phyloP scores from a whole-genome alignment of 2,329 filamentous ascomycete species.

The Ophiocordyceps camponoti-leonardi region DNA sequence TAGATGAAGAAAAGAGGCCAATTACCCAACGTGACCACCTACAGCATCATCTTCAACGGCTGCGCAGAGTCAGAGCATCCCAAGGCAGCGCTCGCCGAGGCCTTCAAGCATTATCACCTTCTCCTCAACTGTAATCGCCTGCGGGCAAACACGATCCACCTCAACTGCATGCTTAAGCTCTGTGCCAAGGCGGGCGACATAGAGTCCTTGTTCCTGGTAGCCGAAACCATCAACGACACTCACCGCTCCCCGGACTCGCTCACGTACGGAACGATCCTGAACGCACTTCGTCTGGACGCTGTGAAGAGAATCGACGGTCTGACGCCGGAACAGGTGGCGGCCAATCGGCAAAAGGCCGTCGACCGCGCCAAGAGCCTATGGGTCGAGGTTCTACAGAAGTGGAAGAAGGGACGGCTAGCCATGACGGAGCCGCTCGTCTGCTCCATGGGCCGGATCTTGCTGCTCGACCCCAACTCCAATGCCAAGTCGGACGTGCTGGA shows the following conservation, averaged over 20 bases:
- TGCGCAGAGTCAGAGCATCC: constrained; percentile 43
- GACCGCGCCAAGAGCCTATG: constrained; percentile 59
- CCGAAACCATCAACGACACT: constrained; percentile 51
- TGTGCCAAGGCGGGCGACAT: constrained; percentile 60
- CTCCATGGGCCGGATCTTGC: constrained; percentile 65
- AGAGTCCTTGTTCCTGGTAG: constrained; percentile 64
- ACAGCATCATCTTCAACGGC: constrained; percentile 66
- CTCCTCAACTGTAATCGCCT: constrained; percentile 49
- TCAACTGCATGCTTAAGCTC: constrained; percentile 74
- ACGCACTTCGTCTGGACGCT: constrained; percentile 41
- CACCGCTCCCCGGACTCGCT: constrained; percentile 42
- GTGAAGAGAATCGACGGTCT: constrained; percentile 10
- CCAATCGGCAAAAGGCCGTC: constrained; percentile 29
- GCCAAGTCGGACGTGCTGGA: constrained; percentile 59
- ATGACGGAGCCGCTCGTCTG: constrained; percentile 68
- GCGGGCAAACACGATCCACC: constrained; percentile 61
- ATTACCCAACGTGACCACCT: constrained; percentile 65
- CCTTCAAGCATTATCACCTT: constrained; percentile 59
- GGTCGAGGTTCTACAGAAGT: constrained; percentile 62
- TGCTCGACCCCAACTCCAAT: constrained; percentile 37
- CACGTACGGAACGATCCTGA: constrained; percentile 74
- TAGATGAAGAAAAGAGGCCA: constrained; percentile 92
- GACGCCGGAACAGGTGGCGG: constrained; percentile 12
- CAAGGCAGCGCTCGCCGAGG: constrained; percentile 45
- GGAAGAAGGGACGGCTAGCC: constrained; percentile 50